Evolutionary conservation across 495 filamentous ascomycete species (phyloP).

Genomic region (Letharia columbiana): DNA sequence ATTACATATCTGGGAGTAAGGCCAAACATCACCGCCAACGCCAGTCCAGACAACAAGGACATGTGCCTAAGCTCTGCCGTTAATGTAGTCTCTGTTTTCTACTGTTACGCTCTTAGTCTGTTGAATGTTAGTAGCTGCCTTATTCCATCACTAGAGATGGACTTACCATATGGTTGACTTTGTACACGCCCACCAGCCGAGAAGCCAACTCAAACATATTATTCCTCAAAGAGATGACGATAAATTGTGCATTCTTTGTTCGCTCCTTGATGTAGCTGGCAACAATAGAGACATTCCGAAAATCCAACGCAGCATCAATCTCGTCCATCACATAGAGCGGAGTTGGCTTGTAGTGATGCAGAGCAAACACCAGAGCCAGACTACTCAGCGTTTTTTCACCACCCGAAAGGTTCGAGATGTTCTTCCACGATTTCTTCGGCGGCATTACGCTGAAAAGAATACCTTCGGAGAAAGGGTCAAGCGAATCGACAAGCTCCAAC

Average conservation of each 20-base stretch:
- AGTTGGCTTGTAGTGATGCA: slow-evolving; percentile 97
- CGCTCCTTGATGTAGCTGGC: slow-evolving; percentile 98
- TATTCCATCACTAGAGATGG: neutral
- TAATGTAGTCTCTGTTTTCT: slow-evolving; percentile 80
- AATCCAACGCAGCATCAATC: slow-evolving; percentile 96
- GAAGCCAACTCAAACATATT: slow-evolving; percentile 99
- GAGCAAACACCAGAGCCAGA: slow-evolving; percentile 88
- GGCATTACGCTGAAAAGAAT: slow-evolving; percentile 98
- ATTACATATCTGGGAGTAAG: neutral
- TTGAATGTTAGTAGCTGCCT: slow-evolving; percentile 11
- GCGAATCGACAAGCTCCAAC: slow-evolving; percentile 86
- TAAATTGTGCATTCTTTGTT: slow-evolving; percentile 98
- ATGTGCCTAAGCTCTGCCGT: slow-evolving; percentile 28
- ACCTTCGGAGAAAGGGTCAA: slow-evolving; percentile 95
- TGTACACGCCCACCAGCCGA: slow-evolving; percentile 91
- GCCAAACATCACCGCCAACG: neutral
- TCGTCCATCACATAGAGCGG: slow-evolving; percentile 99
- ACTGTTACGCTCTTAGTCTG: slow-evolving; percentile 91
- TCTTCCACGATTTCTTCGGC: slow-evolving; percentile 99
- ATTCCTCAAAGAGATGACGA: slow-evolving; percentile 94
- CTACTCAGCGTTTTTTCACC: slow-evolving; percentile 95
- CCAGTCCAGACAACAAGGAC: neutral
- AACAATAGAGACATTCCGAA: slow-evolving; percentile 96
- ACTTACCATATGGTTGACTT: slow-evolving; percentile 93
- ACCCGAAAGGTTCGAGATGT: slow-evolving; percentile 87